Conservation (phyloP, 495 filamentous ascomycete genomes). For the Neurospora discreta region DNA sequence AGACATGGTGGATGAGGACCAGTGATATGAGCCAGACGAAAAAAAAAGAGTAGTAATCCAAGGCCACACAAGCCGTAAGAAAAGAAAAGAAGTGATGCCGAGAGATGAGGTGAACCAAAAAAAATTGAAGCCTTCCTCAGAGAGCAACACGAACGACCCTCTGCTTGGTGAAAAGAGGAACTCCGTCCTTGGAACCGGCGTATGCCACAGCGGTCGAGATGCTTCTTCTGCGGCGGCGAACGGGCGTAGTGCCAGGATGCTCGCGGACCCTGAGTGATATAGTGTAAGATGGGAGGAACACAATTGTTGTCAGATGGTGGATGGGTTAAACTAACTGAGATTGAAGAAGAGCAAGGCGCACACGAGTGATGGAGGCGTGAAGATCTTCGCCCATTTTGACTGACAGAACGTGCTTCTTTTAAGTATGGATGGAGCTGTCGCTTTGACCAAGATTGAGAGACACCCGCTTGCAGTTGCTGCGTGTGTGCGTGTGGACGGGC, state of each 20-base stretch:
- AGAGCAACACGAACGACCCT: constrained; percentile 16
- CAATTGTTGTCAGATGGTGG: not conserved
- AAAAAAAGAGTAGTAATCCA: not conserved
- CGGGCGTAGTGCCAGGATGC: constrained; percentile 4
- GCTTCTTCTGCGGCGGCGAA: constrained; percentile 16
- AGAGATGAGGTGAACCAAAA: not conserved
- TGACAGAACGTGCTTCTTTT: not conserved
- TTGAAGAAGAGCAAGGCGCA: constrained; percentile 24
- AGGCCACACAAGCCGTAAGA: not conserved
- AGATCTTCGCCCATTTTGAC: constrained; percentile 16
- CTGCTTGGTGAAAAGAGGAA: constrained; percentile 20
- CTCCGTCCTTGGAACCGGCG: constrained; percentile 17
- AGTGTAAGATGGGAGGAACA: not conserved
- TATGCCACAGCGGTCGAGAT: constrained; percentile 11
- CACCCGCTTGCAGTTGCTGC: not conserved
- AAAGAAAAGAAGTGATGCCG: not conserved
- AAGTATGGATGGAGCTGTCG: not conserved
- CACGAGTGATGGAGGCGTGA: constrained; percentile 17
- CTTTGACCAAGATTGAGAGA: not conserved
- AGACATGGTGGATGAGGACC: constrained; percentile 14
- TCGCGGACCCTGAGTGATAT: constrained; percentile 12
- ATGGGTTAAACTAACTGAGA: constrained; percentile 18
- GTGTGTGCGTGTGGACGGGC: not conserved
- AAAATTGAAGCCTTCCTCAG: not conserved
- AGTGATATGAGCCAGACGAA: not conserved